Conservation (phyloP, 768 basidiomycete genomes). For the Trametes cinnabarina region DNA sequence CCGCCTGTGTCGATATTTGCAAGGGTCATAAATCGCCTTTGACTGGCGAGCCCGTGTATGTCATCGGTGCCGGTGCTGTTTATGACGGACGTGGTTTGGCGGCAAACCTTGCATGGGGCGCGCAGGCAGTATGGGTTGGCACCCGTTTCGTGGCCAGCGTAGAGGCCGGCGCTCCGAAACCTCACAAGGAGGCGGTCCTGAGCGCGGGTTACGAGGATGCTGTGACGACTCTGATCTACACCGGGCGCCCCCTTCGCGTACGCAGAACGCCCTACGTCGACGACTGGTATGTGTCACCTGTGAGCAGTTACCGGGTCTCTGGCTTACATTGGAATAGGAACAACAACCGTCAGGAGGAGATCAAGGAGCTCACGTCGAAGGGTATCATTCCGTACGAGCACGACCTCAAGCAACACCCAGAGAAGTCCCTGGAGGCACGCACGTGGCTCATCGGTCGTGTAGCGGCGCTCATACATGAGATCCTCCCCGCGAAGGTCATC, state of each 20-base stretch:
- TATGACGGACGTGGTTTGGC: slow-evolving; percentile 87
- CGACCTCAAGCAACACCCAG: slow-evolving; percentile 78
- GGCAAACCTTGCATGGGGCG: slow-evolving; percentile 87
- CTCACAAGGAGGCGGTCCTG: slow-evolving; percentile 78
- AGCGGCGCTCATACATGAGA: slow-evolving; percentile 66
- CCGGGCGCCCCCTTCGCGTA: slow-evolving; percentile 86
- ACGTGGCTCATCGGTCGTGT: slow-evolving; percentile 87
- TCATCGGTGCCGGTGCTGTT: slow-evolving; percentile 89
- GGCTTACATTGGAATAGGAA: slow-evolving; percentile 58
- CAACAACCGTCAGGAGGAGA: slow-evolving; percentile 74
- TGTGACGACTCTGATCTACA: slow-evolving; percentile 83
- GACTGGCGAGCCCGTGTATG: slow-evolving; percentile 80
- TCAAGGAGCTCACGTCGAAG: slow-evolving; percentile 75
- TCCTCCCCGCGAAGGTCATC: slow-evolving; percentile 81
- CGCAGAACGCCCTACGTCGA: slow-evolving; percentile 81
- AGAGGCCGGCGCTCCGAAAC: slow-evolving; percentile 80
- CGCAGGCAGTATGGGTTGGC: slow-evolving; percentile 73
- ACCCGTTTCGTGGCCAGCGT: slow-evolving; percentile 76
- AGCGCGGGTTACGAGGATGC: slow-evolving; percentile 76
- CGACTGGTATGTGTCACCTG: slow-evolving; percentile 52
- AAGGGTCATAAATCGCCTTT: slow-evolving; percentile 75
- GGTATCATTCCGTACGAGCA: slow-evolving; percentile 76
- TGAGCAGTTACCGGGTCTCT: no score
- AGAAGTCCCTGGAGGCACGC: slow-evolving; percentile 64
- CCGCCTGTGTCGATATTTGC: slow-evolving; percentile 83